phyloP scores from a whole-genome alignment of 1,284 basidiomycete species.

The Sporisorium sorghi region DNA sequence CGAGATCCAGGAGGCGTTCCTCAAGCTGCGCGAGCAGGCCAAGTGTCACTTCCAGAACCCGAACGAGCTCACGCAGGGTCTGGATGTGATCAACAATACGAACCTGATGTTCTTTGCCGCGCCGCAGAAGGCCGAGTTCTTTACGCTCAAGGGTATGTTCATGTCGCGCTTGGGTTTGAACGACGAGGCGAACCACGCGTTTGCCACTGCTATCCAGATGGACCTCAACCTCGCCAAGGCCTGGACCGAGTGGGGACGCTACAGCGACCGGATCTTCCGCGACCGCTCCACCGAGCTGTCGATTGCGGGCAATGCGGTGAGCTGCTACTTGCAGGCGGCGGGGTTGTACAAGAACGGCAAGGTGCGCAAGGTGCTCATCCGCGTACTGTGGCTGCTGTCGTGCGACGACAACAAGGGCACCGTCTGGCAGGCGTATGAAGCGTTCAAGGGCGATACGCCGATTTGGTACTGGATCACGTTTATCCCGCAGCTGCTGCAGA shows the following conservation, averaged over 20 bases:
- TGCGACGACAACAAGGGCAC: constrained; percentile 83
- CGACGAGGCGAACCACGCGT: constrained; percentile 92
- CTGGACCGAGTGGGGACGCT: constrained; percentile 98
- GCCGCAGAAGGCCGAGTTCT: constrained; percentile 96
- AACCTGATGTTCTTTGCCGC: constrained; percentile 98
- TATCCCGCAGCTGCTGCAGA: constrained; percentile 93
- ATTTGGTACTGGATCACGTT: constrained; percentile 99
- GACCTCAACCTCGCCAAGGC: constrained; percentile 95
- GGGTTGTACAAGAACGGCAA: constrained; percentile 95
- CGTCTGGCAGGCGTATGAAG: constrained; percentile 91
- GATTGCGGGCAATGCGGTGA: constrained; percentile 87
- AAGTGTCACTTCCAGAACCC: constrained; percentile 97
- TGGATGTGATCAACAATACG: constrained; percentile 99
- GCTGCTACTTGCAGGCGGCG: constrained; percentile 97
- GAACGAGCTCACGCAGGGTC: constrained; percentile 88
- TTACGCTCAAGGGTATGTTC: constrained; percentile 99
- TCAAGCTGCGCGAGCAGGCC: constrained; percentile 99
- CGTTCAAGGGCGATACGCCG: constrained; percentile 94
- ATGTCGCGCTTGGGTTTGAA: constrained; percentile 86
- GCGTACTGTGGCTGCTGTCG: constrained; percentile 95
- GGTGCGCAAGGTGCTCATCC: constrained; percentile 87
- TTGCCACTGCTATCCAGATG: constrained; percentile 81
- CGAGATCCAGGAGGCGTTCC: constrained; percentile 98
- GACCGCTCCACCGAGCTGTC: constrained; percentile 71
- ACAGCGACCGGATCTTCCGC: constrained; percentile 89